phyloP scores from a whole-genome alignment of 1,284 basidiomycete species.

The Leucoagaricus sp. region DNA sequence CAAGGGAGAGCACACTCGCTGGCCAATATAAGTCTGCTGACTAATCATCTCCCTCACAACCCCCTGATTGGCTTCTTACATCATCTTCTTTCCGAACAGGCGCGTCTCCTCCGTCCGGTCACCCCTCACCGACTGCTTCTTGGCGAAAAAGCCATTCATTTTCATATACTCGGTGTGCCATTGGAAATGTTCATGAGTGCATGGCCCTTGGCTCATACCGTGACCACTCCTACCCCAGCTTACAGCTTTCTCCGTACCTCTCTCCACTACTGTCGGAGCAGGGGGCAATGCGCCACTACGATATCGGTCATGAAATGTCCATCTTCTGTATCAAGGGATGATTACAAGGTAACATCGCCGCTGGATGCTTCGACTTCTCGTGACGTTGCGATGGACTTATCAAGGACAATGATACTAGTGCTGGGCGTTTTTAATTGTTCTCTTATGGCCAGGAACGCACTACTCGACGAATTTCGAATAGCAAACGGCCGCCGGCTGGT shows the following conservation, averaged over 20 bases:
- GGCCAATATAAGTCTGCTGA: constrained; percentile 12
- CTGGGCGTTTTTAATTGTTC: too few relatives aligned
- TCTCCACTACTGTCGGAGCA: neutral
- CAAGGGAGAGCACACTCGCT: neutral
- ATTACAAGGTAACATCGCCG: constrained; percentile 9
- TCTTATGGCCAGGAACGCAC: too few relatives aligned
- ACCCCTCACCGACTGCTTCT: neutral
- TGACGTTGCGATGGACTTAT: constrained; percentile 27
- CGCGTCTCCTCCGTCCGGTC: neutral
- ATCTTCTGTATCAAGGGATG: constrained; percentile 21
- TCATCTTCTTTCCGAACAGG: neutral
- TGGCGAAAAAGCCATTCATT: neutral
- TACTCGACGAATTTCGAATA: too few relatives aligned
- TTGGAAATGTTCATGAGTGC: neutral
- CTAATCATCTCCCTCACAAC: constrained; percentile 10
- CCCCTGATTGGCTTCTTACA: neutral
- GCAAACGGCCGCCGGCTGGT: too few relatives aligned
- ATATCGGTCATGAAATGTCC: constrained; percentile 20
- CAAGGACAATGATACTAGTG: constrained; percentile 28
- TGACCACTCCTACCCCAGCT: neutral
- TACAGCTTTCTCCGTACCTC: neutral
- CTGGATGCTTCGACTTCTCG: constrained; percentile 17
- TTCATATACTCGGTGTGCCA: neutral
- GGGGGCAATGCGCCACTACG: constrained; percentile 11
- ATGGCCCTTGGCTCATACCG: neutral